Conservation (phyloP, 2,329 filamentous ascomycete species). For the Tetracladium maxilliforme region DNA sequence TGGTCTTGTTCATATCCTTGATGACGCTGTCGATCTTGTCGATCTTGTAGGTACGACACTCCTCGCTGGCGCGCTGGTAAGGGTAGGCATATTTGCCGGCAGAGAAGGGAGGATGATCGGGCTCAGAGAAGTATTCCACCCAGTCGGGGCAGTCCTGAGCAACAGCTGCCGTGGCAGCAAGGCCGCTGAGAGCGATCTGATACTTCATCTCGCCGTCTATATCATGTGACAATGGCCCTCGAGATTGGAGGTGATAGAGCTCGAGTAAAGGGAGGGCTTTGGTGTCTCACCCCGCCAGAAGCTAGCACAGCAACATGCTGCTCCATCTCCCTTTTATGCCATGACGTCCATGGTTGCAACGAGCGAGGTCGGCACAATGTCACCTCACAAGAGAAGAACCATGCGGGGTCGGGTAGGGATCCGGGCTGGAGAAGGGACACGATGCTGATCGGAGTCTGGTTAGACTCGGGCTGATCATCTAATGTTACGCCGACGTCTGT, state of each 20-base stretch:
- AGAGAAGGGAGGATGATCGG: conserved; percentile 59
- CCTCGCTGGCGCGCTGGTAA: conserved; percentile 60
- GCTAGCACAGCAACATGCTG: conserved; percentile 10
- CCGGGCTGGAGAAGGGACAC: no score
- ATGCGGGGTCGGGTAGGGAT: no score
- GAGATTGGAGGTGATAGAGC: not conserved
- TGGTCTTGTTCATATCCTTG: conserved; percentile 47
- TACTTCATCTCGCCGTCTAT: no score
- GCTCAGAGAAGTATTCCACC: conserved; percentile 37
- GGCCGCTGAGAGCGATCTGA: no score
- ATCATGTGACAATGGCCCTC: no score
- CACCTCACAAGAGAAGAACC: no score
- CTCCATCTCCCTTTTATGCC: not conserved
- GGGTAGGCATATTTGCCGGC: conserved; percentile 63
- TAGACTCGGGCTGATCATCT: no score
- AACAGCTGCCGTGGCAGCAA: conserved; percentile 1
- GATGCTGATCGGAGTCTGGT: no score
- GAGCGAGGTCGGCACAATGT: no score
- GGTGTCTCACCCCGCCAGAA: not conserved
- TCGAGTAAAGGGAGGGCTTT: not conserved
- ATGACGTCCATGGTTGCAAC: no score
- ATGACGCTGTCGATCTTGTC: conserved; percentile 66
- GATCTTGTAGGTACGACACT: conserved; percentile 72
- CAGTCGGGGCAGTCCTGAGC: conserved; percentile 46
- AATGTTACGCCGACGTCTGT: no score